These are phyloP conservation scores for Solanum commersonii DNA, from an alignment of 257 asterid species.

Conservation along the genomic window DNA sequence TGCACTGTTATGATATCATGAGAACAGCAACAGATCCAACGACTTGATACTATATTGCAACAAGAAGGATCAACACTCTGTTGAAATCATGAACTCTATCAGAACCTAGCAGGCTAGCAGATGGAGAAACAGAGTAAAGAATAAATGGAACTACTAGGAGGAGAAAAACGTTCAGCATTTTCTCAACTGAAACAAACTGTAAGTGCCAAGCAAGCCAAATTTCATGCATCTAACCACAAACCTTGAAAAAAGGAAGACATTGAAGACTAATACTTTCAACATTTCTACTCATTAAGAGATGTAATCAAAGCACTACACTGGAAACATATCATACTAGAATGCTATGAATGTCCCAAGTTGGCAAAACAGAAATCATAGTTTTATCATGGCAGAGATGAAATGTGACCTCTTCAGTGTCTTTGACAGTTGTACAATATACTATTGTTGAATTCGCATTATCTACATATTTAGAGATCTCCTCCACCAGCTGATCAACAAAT, in stretches of 20 bases:
- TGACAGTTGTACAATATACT: slow-evolving; percentile 85
- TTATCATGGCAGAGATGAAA: not conserved
- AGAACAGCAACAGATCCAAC: not conserved
- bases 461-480: slow-evolving; percentile 40
- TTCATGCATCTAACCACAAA: not conserved
- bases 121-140: not conserved
- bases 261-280: not conserved
- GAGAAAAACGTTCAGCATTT: not conserved
- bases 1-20: not conserved
- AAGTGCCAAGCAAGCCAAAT: not conserved
- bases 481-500: slow-evolving; percentile 58
- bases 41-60: not conserved
- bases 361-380: not conserved
- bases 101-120: not conserved
- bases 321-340: not conserved
- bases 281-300: not conserved
- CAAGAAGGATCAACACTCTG: not conserved
- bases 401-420: slow-evolving; percentile 73
- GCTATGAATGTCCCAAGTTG: not conserved
- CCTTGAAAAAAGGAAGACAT: not conserved
- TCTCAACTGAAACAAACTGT: not conserved
- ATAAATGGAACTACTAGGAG: not conserved
- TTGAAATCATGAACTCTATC: not conserved
- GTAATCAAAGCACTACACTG: not conserved
- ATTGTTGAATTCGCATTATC: slow-evolving; percentile 53